A percentile compares a stretch with the other conserved stretches of the same genome.
Evolutionary conservation across 495 filamentous ascomycete species (phyloP).

Genomic region (Pyronema domesticum): DNA sequence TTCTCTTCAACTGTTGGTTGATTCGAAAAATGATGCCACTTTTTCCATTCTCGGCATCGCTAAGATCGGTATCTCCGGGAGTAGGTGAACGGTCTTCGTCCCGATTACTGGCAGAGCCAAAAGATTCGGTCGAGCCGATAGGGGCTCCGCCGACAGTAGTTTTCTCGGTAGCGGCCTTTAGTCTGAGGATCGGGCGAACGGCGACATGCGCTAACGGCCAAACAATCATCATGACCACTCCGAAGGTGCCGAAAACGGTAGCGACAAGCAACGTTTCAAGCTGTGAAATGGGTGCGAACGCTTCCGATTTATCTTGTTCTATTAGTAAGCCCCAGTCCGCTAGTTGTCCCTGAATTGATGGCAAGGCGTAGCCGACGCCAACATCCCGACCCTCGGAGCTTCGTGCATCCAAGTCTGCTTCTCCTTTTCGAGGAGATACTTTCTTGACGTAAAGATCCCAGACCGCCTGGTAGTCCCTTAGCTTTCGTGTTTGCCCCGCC

Average conservation of each 20-base stretch:
- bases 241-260: constrained; percentile 69
- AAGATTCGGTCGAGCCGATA: background rate
- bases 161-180: constrained; percentile 61
- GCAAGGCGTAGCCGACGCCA: constrained; percentile 39
- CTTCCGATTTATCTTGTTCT: constrained; percentile 56
- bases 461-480: constrained; percentile 16
- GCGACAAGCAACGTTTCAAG: constrained; percentile 61
- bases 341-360: constrained; percentile 25
- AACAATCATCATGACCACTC: constrained; percentile 45
- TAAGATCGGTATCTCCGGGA: background rate
- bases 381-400: constrained; percentile 38
- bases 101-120: constrained; percentile 10
- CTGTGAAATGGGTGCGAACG: constrained; percentile 52
- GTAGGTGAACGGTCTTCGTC: constrained; percentile 5
- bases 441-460: constrained; percentile 12
- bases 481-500: constrained; percentile 10
- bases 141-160: constrained; percentile 32
- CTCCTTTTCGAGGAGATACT: constrained; percentile 12
- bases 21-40: background rate
- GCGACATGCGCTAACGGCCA: constrained; percentile 63
- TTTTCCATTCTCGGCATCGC: constrained; percentile 1
- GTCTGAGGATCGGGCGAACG: constrained; percentile 58
- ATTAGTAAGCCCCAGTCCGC: constrained; percentile 68
- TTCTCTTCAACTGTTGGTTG: background rate
- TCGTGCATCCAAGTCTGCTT: constrained; percentile 26